Conservation (phyloP, 2,329 filamentous ascomycete genomes). For the Penicillium sp. region DNA sequence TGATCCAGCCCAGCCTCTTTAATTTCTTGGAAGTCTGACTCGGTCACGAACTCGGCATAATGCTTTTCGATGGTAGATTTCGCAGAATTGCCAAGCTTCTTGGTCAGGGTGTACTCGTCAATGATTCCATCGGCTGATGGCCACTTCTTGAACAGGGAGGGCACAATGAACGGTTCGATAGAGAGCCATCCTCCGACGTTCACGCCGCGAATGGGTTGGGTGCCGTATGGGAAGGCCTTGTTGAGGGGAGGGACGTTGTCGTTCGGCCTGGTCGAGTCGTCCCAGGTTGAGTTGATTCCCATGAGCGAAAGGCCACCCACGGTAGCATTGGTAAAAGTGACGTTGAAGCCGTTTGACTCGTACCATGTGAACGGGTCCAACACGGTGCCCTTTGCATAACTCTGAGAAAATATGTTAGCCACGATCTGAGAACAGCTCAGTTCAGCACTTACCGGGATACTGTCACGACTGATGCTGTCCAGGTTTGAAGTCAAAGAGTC, state of each 20-base stretch:
- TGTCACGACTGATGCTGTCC: constrained; percentile 55
- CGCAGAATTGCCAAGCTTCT: constrained; percentile 67
- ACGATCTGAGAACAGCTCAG: background rate
- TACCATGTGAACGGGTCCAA: constrained; percentile 92
- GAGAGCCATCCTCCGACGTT: constrained; percentile 94
- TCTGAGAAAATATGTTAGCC: constrained; percentile 26
- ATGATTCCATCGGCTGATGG: constrained; percentile 65
- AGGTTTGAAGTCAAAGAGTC: constrained; percentile 51
- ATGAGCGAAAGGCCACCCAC: constrained; percentile 89
- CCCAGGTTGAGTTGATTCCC: constrained; percentile 82
- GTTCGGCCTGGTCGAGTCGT: constrained; percentile 79
- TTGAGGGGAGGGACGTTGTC: constrained; percentile 76
- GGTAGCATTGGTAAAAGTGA: constrained; percentile 83
- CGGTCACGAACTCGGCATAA: constrained; percentile 85
- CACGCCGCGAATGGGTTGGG: constrained; percentile 80
- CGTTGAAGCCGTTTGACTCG: constrained; percentile 86
- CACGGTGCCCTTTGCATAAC: constrained; percentile 70
- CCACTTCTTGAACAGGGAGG: constrained; percentile 79
- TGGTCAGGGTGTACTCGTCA: constrained; percentile 82
- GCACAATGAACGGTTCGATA: constrained; percentile 92
- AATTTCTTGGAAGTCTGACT: constrained; percentile 82
- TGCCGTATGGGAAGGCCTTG: constrained; percentile 75
- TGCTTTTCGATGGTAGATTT: constrained; percentile 80
- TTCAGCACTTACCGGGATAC: constrained; percentile 56
- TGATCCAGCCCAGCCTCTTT: constrained; percentile 88